These are phyloP conservation scores for Diplodia sapinea DNA, from an alignment of 2,329 filamentous ascomycete species.

Conservation along the genomic window DNA sequence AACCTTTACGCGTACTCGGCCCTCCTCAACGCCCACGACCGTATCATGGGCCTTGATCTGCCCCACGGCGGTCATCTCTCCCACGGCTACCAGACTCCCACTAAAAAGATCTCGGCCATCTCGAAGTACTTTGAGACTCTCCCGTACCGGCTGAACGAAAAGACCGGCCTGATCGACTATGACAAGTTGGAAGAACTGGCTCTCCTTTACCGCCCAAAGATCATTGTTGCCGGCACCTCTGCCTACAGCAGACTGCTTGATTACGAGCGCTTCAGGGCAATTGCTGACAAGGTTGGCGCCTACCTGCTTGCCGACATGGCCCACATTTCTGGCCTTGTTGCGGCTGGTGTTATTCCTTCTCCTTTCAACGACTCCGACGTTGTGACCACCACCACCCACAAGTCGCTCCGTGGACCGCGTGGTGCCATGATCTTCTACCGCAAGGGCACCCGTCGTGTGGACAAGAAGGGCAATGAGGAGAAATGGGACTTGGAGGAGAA, in stretches of 20 bases:
- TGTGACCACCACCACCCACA: constrained; percentile 98
- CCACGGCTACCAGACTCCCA: constrained; percentile 95
- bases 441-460: constrained; percentile 88
- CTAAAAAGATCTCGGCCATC: constrained; percentile 83
- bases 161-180: constrained; percentile 97
- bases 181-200: constrained; percentile 89
- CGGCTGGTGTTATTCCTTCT: constrained; percentile 88
- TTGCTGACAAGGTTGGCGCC: constrained; percentile 89
- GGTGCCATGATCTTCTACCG: constrained; percentile 99
- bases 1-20: constrained; percentile 90
- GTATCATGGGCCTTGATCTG: constrained; percentile 95
- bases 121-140: constrained; percentile 99
- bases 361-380: constrained; percentile 94
- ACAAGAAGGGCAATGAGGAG: constrained; percentile 90
- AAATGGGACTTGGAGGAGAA: constrained; percentile 93
- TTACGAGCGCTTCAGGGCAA: constrained; percentile 94
- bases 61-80: constrained; percentile 95
- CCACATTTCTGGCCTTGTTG: constrained; percentile 95
- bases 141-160: constrained; percentile 87
- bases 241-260: constrained; percentile 98
- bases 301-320: constrained; percentile 98
- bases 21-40: constrained; percentile 87
- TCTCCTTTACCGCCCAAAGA: constrained; percentile 90
- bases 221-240: constrained; percentile 94
- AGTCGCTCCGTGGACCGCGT: constrained; percentile 94